Conservation (phyloP, 2,329 filamentous ascomycete species). For the Rosellinia necatrix region DNA sequence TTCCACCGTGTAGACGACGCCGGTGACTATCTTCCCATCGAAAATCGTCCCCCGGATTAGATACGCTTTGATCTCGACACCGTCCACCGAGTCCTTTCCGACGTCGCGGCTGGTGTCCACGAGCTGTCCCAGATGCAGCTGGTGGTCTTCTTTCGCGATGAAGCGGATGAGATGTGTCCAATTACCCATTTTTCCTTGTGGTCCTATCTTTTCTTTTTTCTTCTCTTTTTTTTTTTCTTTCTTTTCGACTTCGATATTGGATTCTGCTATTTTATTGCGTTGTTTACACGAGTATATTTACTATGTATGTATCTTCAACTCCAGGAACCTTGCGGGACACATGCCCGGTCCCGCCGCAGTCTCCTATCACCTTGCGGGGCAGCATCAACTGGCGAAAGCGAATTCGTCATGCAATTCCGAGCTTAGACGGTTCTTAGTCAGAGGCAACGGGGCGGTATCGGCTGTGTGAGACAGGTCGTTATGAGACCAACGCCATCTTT, state of each 20-base stretch:
- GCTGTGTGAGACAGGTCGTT: too few relatives aligned
- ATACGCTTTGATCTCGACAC: conserved; percentile 24
- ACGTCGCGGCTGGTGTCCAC: conserved; percentile 24
- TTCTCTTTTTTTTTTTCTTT: not conserved
- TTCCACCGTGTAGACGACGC: conserved; percentile 22
- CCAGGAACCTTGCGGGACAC: too few relatives aligned
- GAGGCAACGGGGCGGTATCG: too few relatives aligned
- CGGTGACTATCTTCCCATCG: conserved; percentile 10
- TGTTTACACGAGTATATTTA: not conserved
- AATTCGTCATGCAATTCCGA: too few relatives aligned
- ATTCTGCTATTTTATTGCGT: not conserved
- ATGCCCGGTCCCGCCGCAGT: too few relatives aligned
- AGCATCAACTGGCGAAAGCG: too few relatives aligned
- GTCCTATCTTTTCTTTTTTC: not conserved
- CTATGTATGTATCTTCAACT: conserved; percentile 12
- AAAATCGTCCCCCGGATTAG: conserved; percentile 22
- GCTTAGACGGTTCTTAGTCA: too few relatives aligned
- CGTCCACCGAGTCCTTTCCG: conserved; percentile 23
- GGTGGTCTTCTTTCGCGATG: conserved; percentile 24
- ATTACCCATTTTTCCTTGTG: conserved; percentile 19
- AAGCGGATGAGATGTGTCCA: conserved; percentile 29
- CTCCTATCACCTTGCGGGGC: too few relatives aligned
- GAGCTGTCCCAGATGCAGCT: conserved; percentile 24
- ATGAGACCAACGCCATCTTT: too few relatives aligned
- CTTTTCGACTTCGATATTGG: too few relatives aligned